Evolutionary conservation across 345 rosid species (phyloP).

Genomic region (Garcia nutans): DNA sequence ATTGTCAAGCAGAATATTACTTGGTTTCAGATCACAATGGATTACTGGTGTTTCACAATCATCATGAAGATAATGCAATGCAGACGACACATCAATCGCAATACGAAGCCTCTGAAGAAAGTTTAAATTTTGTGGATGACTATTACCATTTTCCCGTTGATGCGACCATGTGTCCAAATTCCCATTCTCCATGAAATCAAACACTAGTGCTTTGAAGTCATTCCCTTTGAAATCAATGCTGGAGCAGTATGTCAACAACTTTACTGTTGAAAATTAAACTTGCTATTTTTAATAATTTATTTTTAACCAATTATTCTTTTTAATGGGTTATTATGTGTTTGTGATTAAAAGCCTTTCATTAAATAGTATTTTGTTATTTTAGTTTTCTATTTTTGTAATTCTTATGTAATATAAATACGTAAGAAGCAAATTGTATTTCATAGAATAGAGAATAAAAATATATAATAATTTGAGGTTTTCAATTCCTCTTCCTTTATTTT

Average conservation of each 20-base stretch:
- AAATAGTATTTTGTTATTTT: no score
- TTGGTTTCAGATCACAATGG: constrained; percentile 26
- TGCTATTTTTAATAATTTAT: no score
- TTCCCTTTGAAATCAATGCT: not conserved
- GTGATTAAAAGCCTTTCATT: no score
- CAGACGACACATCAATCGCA: not conserved
- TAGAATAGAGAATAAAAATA: no score
- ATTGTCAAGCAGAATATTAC: not conserved
- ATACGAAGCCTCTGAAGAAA: not conserved
- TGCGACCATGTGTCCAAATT: constrained; percentile 9
- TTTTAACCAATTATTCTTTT: no score
- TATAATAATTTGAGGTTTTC: no score
- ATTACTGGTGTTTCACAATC: not conserved
- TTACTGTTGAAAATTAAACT: not conserved
- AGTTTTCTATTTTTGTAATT: no score
- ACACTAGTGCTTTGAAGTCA: constrained; percentile 14
- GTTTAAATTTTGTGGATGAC: not conserved
- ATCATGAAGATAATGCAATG: not conserved
- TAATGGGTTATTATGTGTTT: no score
- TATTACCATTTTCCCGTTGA: not conserved
- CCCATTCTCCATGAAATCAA: not conserved
- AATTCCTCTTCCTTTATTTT: no score
- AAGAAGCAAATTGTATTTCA: no score
- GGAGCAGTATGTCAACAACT: not conserved
- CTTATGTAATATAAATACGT: no score